phyloP scores from a whole-genome alignment of 345 rosid species.

The Pseudoturritis turrita region DNA sequence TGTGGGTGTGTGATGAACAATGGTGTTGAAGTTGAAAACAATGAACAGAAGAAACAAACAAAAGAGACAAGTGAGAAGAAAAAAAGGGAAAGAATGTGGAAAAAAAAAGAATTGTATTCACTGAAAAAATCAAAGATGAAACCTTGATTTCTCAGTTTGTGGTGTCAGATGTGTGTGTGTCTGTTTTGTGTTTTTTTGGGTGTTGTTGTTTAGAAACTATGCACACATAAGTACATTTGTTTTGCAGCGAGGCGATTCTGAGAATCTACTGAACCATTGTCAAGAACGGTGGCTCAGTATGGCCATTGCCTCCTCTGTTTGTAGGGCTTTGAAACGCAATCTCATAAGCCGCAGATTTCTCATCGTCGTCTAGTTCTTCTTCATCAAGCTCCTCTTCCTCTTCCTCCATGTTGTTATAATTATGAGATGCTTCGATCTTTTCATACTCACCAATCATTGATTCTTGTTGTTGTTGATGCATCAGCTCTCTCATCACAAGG shows the following conservation, averaged over 20 bases:
- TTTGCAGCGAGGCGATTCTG: not conserved
- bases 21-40: conserved; percentile 28
- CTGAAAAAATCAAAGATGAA: conserved; percentile 18
- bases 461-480: conserved; percentile 31
- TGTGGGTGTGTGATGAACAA: conserved; percentile 21
- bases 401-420: conserved; percentile 35
- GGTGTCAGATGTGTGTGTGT: conserved; percentile 31
- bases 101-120: conserved; percentile 29
- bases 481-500: conserved; percentile 69
- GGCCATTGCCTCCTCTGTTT: conserved; percentile 56
- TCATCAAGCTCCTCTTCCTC: conserved; percentile 40
- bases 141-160: conserved; percentile 5
- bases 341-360: conserved; percentile 49
- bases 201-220: conserved; percentile 33
- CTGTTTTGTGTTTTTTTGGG: conserved; percentile 12
- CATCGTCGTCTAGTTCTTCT: conserved; percentile 42
- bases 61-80: conserved; percentile 13
- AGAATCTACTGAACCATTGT: conserved; percentile 50
- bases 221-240: conserved; percentile 38
- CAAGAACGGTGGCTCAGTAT: conserved; percentile 43
- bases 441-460: conserved; percentile 45
- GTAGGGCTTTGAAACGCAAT: conserved; percentile 48
- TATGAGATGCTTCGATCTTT: conserved; percentile 40
- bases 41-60: conserved; percentile 18
- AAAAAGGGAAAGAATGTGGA: conserved; percentile 23